Evolutionary conservation across 129 eudicot species (phyloP), one percentile per base, ranked within the genome.

Genomic region (Flaveria bidentis): DNA sequence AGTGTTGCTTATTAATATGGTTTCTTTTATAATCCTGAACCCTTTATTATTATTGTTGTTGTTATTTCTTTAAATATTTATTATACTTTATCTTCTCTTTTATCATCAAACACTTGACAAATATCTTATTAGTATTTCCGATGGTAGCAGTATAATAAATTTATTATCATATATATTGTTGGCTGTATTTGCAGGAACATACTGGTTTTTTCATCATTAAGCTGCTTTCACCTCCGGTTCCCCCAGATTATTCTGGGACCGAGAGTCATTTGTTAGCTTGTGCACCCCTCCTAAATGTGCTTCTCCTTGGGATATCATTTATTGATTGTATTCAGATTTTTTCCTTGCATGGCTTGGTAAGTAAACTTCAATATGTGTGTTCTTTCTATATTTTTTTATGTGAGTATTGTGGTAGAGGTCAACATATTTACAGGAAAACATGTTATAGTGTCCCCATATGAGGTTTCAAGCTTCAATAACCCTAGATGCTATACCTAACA

Each of bases 281-380:
- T 84, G 97, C 93, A 26, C 88, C 96, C 56, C 76, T 87, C 80
- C 67, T 94, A 72, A 94, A 94, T 86, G 90, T 91, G 80, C 85
- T 94, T 80, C 96, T 94, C 71, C 81, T 87, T 10, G 99, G 97
- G 64, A 86, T 94, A 78, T 78, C 99, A 71, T 80, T 87, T 26
- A 68, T 91, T 28, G 99, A 94, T 58, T 82, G 87, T 49, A 78
- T 89, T 67, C 99, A 94, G 87, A 94, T 94, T 6, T 91, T 94
- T 73, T 94, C 99, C 57, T 77, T 91, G 56, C 99, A 89, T 75
- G 99, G 99, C 64, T 81, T 91, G 96, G 99, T 94, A 83, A 41
- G 97, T 82, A 65, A 68, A 69, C 71, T 69, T 76, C 63, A 55
- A 39, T 57, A 28, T 80, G 72, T 55, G 33, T 41, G 14, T n/a